Evolutionary conservation across 768 basidiomycete species (phyloP).

Genomic region (Boletus barrowsii): DNA sequence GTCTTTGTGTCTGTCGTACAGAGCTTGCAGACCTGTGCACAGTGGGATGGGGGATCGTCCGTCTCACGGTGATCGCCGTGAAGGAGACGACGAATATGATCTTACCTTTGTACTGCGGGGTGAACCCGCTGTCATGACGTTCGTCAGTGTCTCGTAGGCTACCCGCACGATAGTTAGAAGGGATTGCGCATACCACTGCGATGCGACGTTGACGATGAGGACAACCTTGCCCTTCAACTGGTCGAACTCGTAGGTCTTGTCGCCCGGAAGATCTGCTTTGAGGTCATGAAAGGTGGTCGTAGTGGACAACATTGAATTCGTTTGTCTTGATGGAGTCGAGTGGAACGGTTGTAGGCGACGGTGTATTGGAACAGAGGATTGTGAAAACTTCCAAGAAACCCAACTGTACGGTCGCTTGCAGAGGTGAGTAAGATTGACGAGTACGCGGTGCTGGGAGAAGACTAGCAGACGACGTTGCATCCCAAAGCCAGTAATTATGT

Average conservation of each 20-base stretch:
- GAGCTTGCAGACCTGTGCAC: constrained; percentile 62
- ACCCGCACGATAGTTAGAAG: not conserved
- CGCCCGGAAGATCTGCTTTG: constrained; percentile 60
- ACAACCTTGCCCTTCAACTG: constrained; percentile 76
- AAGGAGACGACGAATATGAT: not conserved
- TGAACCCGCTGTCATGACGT: constrained; percentile 62
- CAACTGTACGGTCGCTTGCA: not conserved
- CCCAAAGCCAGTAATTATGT: not conserved
- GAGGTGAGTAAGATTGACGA: not conserved
- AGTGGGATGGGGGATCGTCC: not conserved
- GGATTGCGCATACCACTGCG: constrained; percentile 48
- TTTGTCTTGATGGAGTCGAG: constrained; percentile 10
- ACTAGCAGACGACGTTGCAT: not conserved
- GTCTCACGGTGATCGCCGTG: not conserved
- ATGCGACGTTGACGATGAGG: constrained; percentile 76
- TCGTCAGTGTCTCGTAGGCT: not conserved
- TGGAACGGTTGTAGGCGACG: constrained; percentile 11
- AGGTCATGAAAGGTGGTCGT: constrained; percentile 58
- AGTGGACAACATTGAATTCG: constrained; percentile 19
- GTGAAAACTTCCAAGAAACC: not conserved
- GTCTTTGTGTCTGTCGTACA: constrained; percentile 81
- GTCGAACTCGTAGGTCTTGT: constrained; percentile 56
- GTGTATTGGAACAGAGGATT: not conserved
- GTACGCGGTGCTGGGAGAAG: not conserved
- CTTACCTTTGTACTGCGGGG: constrained; percentile 71